Conservation (phyloP, 495 filamentous ascomycete species). For the Aspergillus haitiensis region DNA sequence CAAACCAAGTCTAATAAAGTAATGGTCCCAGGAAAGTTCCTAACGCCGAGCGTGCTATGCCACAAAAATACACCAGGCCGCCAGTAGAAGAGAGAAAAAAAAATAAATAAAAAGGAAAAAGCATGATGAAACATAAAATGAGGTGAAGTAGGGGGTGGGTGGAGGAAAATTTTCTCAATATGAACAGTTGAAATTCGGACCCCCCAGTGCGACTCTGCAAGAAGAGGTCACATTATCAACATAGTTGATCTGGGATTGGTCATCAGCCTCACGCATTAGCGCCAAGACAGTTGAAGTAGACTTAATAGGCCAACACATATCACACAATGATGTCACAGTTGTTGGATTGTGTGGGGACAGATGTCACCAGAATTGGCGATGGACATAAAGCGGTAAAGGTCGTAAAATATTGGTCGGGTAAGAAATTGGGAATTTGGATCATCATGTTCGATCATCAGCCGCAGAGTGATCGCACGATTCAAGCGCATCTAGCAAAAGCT, state of each 20-base stretch:
- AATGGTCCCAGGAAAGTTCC: slow-evolving; percentile 18
- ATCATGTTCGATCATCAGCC: slow-evolving; percentile 2
- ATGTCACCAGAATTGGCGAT: neutral
- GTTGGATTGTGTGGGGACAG: slow-evolving; percentile 1
- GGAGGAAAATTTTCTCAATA: slow-evolving; percentile 20
- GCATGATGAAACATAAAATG: neutral
- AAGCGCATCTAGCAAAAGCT: neutral
- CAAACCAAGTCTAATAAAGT: slow-evolving; percentile 28
- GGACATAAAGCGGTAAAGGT: slow-evolving; percentile 3
- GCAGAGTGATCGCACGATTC: slow-evolving; percentile 1
- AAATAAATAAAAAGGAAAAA: slow-evolving; percentile 10
- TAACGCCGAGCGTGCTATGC: slow-evolving; percentile 35
- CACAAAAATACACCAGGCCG: slow-evolving; percentile 31
- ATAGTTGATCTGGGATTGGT: slow-evolving; percentile 13
- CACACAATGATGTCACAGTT: slow-evolving; percentile 23
- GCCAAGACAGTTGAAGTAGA: slow-evolving; percentile 18
- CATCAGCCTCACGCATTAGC: slow-evolving; percentile 15
- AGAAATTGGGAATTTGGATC: neutral
- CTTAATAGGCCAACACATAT: slow-evolving; percentile 16
- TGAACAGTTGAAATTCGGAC: slow-evolving; percentile 25
- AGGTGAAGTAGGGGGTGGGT: neutral
- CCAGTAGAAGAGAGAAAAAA: slow-evolving; percentile 15
- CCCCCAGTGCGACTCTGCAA: slow-evolving; percentile 8
- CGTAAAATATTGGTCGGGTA: neutral
- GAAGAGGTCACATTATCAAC: slow-evolving; percentile 14